phyloP scores from a whole-genome alignment of 2,329 filamentous ascomycete species.

The Cytospora mali region DNA sequence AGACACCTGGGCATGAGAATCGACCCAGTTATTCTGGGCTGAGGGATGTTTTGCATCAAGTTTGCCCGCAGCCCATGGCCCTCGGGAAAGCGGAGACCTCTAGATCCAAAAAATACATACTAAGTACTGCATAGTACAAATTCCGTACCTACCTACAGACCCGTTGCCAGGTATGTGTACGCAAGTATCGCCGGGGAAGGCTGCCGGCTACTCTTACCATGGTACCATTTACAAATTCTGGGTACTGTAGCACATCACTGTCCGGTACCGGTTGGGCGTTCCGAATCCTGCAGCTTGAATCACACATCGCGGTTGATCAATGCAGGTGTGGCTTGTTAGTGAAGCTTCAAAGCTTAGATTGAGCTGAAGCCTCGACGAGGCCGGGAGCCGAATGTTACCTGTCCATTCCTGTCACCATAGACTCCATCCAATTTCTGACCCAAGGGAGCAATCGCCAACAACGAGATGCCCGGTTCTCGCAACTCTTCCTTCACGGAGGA shows the following conservation, averaged over 20 bases:
- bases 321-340: not conserved
- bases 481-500: not conserved
- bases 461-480: not conserved
- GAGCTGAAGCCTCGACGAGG: no score
- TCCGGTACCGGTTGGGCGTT: not conserved
- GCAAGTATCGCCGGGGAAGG: slow-evolving; percentile 18
- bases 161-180: not conserved
- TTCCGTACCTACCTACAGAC: not conserved
- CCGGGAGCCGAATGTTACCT: not conserved
- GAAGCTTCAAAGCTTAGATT: not conserved
- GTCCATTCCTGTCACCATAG: not conserved
- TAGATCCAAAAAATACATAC: not conserved
- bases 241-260: not conserved
- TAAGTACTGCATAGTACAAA: not conserved
- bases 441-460: not conserved
- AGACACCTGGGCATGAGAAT: not conserved
- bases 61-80: slow-evolving; percentile 7
- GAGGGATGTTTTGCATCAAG: slow-evolving; percentile 19
- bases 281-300: not conserved
- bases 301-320: not conserved
- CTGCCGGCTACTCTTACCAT: slow-evolving; percentile 21
- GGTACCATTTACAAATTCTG: not conserved
- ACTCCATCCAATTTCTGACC: not conserved
- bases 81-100: slow-evolving; percentile 14
- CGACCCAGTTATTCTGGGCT: slow-evolving; percentile 10